phyloP scores from a whole-genome alignment of 1,284 basidiomycete species.

The Apiotrichum laibachii region DNA sequence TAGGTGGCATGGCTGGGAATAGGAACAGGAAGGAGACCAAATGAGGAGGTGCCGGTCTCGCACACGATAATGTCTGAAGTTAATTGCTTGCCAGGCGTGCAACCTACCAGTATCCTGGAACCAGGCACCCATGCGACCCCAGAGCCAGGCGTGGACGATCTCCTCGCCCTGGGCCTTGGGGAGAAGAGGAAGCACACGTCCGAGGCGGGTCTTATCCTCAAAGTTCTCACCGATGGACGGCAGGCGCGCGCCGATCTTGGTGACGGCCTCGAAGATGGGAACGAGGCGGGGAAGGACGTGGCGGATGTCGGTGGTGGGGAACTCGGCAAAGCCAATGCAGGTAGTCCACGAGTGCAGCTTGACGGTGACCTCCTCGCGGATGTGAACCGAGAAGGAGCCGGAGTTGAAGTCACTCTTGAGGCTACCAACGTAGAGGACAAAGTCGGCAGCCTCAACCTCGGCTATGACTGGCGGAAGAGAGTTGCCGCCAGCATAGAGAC shows the following conservation, averaged over 20 bases:
- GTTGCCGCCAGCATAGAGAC: conserved; percentile 78
- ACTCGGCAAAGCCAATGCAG: conserved; percentile 57
- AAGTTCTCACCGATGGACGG: conserved; percentile 24
- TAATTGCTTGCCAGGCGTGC: not conserved
- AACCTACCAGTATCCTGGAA: conserved; percentile 62
- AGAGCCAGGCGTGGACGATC: conserved; percentile 76
- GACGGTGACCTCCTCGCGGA: conserved; percentile 59
- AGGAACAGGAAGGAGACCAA: conserved; percentile 72
- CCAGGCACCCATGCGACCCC: conserved; percentile 78
- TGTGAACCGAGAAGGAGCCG: conserved; percentile 54
- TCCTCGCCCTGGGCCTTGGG: conserved; percentile 32
- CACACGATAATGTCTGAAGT: conserved; percentile 67
- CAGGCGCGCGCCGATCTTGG: conserved; percentile 23
- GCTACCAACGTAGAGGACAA: conserved; percentile 77
- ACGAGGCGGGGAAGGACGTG: conserved; percentile 52
- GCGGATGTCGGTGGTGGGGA: conserved; percentile 54
- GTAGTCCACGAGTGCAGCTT: conserved; percentile 82
- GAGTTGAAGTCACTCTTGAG: conserved; percentile 84
- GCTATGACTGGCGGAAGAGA: conserved; percentile 69
- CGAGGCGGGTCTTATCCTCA: conserved; percentile 34
- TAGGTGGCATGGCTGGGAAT: conserved; percentile 66
- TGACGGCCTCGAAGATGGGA: conserved; percentile 40
- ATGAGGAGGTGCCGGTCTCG: conserved; percentile 68
- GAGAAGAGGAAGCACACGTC: conserved; percentile 20
- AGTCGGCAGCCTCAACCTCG: conserved; percentile 74